Conservation (phyloP, 306 rosid species). For the Hippophae gyantsensis region DNA sequence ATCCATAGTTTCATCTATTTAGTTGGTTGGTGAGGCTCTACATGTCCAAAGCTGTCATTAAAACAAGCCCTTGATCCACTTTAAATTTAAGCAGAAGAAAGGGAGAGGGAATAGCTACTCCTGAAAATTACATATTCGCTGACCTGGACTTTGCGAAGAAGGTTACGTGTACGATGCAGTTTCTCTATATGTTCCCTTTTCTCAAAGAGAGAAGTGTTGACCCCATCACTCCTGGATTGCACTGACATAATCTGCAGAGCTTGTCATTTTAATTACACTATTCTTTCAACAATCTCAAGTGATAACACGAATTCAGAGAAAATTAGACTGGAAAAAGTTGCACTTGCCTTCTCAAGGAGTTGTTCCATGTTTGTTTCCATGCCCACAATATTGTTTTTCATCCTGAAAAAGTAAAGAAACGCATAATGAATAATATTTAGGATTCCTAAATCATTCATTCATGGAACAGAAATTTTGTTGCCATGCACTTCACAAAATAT, state of each 20-base stretch:
- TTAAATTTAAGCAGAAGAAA: background rate
- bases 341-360: conserved; percentile 73
- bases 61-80: background rate
- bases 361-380: conserved; percentile 91
- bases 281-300: background rate
- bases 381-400: conserved; percentile 87
- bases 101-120: background rate
- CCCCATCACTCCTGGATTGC: conserved; percentile 84
- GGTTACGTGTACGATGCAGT: conserved; percentile 72
- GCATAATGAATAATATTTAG: background rate
- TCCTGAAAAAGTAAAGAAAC: conserved; percentile 37
- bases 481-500: too few species aligned
- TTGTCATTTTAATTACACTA: background rate
- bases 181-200: conserved; percentile 89
- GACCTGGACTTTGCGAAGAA: conserved; percentile 95
- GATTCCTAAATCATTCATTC: background rate
- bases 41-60: background rate
- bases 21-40: background rate
- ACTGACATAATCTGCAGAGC: conserved; percentile 72
- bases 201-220: conserved; percentile 69
- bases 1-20: background rate
- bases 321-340: background rate
- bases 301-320: too few species aligned
- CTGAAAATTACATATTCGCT: conserved; percentile 1
- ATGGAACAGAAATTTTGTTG: too few species aligned